Evolutionary conservation across 441 rosid species (phyloP), one percentile per base, ranked within the genome.

Genomic region (Gossypium laxum): DNA sequence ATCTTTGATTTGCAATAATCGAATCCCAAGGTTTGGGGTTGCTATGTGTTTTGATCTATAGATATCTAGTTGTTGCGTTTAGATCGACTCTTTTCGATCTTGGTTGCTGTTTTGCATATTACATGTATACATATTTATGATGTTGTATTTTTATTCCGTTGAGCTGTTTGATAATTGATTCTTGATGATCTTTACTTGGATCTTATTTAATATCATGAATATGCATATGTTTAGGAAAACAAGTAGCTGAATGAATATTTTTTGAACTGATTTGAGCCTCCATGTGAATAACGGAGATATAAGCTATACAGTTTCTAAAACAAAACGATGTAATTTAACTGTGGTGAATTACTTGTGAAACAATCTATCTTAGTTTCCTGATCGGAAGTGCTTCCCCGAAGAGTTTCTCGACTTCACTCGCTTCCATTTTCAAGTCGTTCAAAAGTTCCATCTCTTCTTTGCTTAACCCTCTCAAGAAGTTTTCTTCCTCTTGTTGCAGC

Each of bases 381-480:
- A 89, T 32, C 0, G 97, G 96, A 71, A 93, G 73, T 52, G 97
- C 84, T 59, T 69, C 57, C 17, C 97, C 90, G 34, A 93, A 90
- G 73, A 93, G 87, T 70, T 90, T 87, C 78, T 93, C 97, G 12
- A 91, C 89, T 75, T 91, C 91, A 2, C 30, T 75, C 2, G 98
- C 96, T 82, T 89, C 96, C 98, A 91, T 88, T 82, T 90, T 84
- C 26, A 91, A 85, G 71, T 78, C 80, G 45, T 78, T 72, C 72
- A 94, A 72, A 26, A 91, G 11, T 50, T 86, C 93, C 87, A 78
- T 90, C 85, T 91, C 97, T 79, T 94, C 97, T 76, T 84, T 75
- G 70, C 90, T 83, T 15, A 90, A 80, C 57, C 71, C 84, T 74
- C 72, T 82, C 67, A 91, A 34, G 76, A 91, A 87, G 73, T 83